Base-by-base conservation (phyloP, 768 basidiomycete species). In the Saitozyma sp. region DNA sequence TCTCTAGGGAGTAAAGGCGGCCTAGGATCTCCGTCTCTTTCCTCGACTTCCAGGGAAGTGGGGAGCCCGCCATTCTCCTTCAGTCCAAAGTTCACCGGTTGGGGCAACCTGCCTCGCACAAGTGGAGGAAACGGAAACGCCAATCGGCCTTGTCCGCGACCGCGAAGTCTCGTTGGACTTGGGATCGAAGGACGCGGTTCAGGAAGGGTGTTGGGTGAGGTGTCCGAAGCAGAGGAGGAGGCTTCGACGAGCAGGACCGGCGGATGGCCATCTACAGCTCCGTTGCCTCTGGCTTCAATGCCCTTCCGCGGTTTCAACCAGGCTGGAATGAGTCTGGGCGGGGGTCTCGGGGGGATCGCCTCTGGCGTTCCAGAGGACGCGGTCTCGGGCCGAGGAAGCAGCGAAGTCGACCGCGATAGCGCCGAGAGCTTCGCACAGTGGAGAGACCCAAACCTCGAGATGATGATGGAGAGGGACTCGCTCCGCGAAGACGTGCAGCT, bases 401-500 rank as follows among this genome's bases (percentile, higher is more conserved):
- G n/a, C 38, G 8, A 13, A 51, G 13, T 39, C 29, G 19, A 42
- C 19, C 41, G 61, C 39, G 16, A 39, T 49, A 58, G 55, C 29
- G 56, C 48, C 38, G 61, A 41, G 29, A 20, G 45, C 29, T 11
- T 20, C 13, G 52, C 50, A 1, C 7, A n/a, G 20, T 70, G 65
- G 65, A 59, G 65, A 39, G 68, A 70, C 50, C 29, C 13, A 2
- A 50, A 63, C 14, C 62, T 75, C 7, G 74, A 76, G 39, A 40
- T 70, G 61, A 92, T 92, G 77, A 84, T 87, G 11, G 93, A 97
- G 79, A 83, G 94, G 39, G 94, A 98, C 71, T 89, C 92, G 62
- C 82, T 97, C 55, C 88, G 88, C 77, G 86, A 87, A 56, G 93
- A 97, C 78, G 87, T 92, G 0, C 89, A 92, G 67, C 89, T 89